Evolutionary conservation across 2,329 filamentous ascomycete genomes (phyloP).

Genomic region (Trichoderma afroharzianum): DNA sequence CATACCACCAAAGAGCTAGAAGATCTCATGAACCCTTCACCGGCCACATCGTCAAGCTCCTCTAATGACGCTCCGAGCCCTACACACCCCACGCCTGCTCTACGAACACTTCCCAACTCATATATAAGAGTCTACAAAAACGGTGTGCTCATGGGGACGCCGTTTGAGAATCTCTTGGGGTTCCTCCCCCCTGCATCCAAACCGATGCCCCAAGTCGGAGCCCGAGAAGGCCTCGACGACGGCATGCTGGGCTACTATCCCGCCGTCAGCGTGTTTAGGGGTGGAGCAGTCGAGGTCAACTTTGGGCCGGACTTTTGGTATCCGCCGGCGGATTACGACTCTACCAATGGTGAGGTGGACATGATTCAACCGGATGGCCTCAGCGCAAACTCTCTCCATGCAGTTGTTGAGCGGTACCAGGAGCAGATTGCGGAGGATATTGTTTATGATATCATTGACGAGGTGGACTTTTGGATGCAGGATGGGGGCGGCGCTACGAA

Average conservation of each 20-base stretch:
- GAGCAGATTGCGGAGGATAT: conserved; percentile 96
- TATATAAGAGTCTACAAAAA: conserved; percentile 92
- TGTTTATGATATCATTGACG: conserved; percentile 88
- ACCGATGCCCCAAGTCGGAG: conserved; percentile 66
- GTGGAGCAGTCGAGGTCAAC: conserved; percentile 87
- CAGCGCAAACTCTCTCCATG: conserved; percentile 41
- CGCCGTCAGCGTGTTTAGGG: conserved; percentile 85
- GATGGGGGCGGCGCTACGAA: conserved; percentile 55
- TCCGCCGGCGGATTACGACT: conserved; percentile 61
- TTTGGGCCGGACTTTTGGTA: conserved; percentile 94
- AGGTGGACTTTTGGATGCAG: conserved; percentile 84
- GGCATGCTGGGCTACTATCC: conserved; percentile 95
- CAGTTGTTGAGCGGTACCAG: conserved; percentile 74
- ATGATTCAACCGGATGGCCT: conserved; percentile 35
- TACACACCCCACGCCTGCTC: conserved; percentile 67
- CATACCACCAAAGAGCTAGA: conserved; percentile 85
- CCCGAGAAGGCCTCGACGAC: conserved; percentile 84
- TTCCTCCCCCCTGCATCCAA: conserved; percentile 89
- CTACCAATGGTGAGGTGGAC: conserved; percentile 45
- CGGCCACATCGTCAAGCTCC: conserved; percentile 43
- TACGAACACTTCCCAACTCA: conserved; percentile 83
- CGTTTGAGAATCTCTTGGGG: conserved; percentile 81
- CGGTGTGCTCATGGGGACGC: conserved; percentile 76
- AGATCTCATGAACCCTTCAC: conserved; percentile 70
- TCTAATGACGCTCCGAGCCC: conserved; percentile 60